These are phyloP conservation scores for Chalara sp. DNA, from an alignment of 2,329 filamentous ascomycete species.

Conservation along the genomic window DNA sequence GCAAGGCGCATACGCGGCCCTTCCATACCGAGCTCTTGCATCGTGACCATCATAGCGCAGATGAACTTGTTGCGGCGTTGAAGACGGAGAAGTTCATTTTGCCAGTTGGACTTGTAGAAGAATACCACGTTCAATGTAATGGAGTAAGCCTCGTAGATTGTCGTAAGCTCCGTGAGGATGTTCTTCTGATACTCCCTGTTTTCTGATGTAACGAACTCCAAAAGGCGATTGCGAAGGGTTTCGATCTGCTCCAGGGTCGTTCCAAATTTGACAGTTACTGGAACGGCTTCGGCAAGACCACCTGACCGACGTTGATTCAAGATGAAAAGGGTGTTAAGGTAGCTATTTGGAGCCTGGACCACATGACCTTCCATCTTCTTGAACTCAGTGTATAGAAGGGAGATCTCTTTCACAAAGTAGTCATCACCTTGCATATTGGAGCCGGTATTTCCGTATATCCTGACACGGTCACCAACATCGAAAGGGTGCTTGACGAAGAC, in stretches of 20 bases:
- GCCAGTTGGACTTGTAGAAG: conserved; percentile 96
- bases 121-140: conserved; percentile 89
- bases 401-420: conserved; percentile 94
- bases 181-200: conserved; percentile 86
- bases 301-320: conserved; percentile 90
- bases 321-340: conserved; percentile 89
- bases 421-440: conserved; percentile 75
- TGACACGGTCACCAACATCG: conserved; percentile 89
- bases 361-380: conserved; percentile 98
- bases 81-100: conserved; percentile 86
- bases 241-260: conserved; percentile 81
- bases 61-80: conserved; percentile 92
- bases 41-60: conserved; percentile 80
- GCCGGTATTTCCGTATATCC: conserved; percentile 85
- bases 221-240: conserved; percentile 67
- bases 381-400: conserved; percentile 90
- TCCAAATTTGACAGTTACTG: conserved; percentile 80
- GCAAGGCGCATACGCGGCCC: conserved; percentile 27
- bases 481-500: conserved; percentile 98
- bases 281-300: conserved; percentile 77
- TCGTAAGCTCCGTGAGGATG: conserved; percentile 77
- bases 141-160: conserved; percentile 75
- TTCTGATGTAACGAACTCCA: conserved; percentile 76
- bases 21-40: conserved; percentile 38
- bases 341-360: conserved; percentile 90